These are phyloP conservation scores for Pythium biforme DNA, from an alignment of 352 stramenopile genomes.

Conservation along the genomic window DNA sequence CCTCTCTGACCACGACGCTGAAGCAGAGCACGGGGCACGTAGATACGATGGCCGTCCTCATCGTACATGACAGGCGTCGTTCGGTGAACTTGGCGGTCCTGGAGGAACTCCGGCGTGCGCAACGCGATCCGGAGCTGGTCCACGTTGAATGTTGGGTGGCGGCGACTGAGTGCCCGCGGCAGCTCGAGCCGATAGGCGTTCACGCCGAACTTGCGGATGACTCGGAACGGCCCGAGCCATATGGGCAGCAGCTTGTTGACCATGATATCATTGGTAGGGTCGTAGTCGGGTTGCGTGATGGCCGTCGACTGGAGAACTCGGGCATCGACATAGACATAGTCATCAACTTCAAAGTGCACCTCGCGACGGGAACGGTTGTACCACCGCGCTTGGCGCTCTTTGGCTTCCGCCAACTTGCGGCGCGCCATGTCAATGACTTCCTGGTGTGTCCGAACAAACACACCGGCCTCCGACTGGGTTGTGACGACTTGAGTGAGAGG, in stretches of 20 bases:
- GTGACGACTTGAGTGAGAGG: constrained; percentile 1
- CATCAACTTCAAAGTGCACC: neutral
- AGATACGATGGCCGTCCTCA: neutral
- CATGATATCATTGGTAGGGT: constrained; percentile 1
- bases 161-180: neutral
- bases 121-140: neutral
- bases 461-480: neutral
- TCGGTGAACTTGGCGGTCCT: neutral
- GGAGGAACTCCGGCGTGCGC: neutral
- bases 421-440: constrained; percentile 6
- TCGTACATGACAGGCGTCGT: constrained; percentile 4
- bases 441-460: neutral
- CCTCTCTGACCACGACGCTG: no score
- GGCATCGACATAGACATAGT: constrained; percentile 15
- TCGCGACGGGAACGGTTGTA: constrained; percentile 11
- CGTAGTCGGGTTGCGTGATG: constrained; percentile 4
- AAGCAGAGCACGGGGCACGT: constrained; percentile 5
- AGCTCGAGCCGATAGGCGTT: constrained; percentile 6
- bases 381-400: constrained; percentile 10
- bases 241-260: constrained; percentile 5
- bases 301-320: constrained; percentile 5
- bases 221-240: constrained; percentile 4
- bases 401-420: neutral
- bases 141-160: constrained; percentile 10
- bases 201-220: neutral